These are phyloP conservation scores for Xanthoparmelia taractica DNA, from an alignment of 495 filamentous ascomycete genomes.

Conservation along the genomic window DNA sequence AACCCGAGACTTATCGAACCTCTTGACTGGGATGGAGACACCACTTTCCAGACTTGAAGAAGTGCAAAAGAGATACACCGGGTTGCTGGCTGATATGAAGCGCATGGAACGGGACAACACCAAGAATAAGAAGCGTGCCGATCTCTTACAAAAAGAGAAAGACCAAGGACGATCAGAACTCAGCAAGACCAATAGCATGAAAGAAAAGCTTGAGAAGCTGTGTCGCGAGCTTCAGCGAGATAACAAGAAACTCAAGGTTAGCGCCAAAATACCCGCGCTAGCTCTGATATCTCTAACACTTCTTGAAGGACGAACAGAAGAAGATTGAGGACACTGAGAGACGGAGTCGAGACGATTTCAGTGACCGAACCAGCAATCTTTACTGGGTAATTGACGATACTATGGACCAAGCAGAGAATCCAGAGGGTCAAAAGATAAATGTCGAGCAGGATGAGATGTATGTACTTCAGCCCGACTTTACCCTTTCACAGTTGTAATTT, in stretches of 20 bases:
- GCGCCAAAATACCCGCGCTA: conserved; percentile 12
- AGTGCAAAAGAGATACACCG: conserved; percentile 82
- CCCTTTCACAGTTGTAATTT: background rate
- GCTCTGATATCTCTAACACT: conserved; percentile 4
- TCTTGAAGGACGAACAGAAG: conserved; percentile 76
- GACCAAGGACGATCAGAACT: conserved; percentile 80
- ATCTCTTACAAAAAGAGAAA: conserved; percentile 94
- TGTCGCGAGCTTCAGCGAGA: conserved; percentile 88
- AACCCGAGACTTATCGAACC: conserved; percentile 76
- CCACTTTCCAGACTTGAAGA: conserved; percentile 70
- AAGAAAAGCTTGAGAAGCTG: conserved; percentile 91
- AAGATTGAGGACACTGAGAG: conserved; percentile 76
- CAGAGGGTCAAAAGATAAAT: conserved; percentile 62
- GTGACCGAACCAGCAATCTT: conserved; percentile 69
- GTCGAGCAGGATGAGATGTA: conserved; percentile 85
- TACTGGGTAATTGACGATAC: conserved; percentile 74
- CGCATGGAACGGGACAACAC: conserved; percentile 84
- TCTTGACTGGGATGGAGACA: conserved; percentile 71
- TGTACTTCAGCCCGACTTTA: conserved; percentile 21
- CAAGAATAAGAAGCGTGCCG: conserved; percentile 91
- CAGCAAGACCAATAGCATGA: conserved; percentile 76
- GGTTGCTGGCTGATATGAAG: conserved; percentile 89
- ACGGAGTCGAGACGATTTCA: conserved; percentile 70
- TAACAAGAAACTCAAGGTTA: conserved; percentile 93
- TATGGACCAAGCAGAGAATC: conserved; percentile 68